Base-by-base conservation (phyloP, 2,329 filamentous ascomycete species). In the Lachnellula hyalina region DNA sequence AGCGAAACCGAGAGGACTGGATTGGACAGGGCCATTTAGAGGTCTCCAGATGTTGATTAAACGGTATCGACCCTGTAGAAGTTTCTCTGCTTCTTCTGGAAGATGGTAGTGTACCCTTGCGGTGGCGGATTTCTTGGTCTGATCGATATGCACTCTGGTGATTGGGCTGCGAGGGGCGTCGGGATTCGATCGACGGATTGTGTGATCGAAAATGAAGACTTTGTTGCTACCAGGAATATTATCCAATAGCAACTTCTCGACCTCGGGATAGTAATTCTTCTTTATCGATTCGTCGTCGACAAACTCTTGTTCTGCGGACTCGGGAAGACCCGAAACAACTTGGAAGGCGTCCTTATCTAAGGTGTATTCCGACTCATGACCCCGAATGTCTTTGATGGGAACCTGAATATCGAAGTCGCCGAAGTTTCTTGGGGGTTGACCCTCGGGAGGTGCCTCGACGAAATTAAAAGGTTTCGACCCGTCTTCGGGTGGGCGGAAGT, bases 191-290 rank as follows among this genome's bases (percentile, higher is more conserved):
- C 87, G 82, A n/a, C 91, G 86, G 69, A 96, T 83, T 7, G 90
- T 96, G 74, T 96, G 89, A 75, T 96, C 90, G 73, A 96, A 96
- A 67, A 96, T 74, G 62, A 89, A 75, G 32, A 96, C 76, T 4
- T 79, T 77, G 54, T 81, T 77, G 25, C 82, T 79, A 51, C 86
- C 88, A 0, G 86, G 84, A 15, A 95, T 76, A 54, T 82, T 71
- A 14, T 82, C 73, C 2, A 91, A 74, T 0, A 96, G 75, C 25
- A 96, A 74, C 48, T 78, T 70, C 72, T 92, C 86, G 8, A 96
- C 82, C 68, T 96, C 90, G 0, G 90, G 87, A 74, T 96, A 96
- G 77, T 96, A 96, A 52, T 83, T 78, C 1, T 73, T 65, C 65
- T 81, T 73, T 71, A 96, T 89, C 57, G 81, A 82, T 11, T 77